These are phyloP conservation scores for Myxozyma melibiosi DNA, from an alignment of 805 yeast species.

Conservation along the genomic window DNA sequence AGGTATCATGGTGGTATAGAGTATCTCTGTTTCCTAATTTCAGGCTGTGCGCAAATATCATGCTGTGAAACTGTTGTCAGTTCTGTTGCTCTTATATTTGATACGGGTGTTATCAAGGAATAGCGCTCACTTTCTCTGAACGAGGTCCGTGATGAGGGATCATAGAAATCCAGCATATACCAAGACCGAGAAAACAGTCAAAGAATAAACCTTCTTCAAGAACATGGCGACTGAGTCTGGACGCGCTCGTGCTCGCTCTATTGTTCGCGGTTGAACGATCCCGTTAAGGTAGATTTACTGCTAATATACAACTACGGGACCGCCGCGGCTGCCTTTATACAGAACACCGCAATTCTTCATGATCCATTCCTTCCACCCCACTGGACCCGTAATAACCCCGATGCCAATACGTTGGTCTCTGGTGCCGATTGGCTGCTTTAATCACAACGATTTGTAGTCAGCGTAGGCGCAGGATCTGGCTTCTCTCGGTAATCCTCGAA, in stretches of 20 bases:
- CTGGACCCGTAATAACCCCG: too few relatives aligned
- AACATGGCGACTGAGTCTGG: not conserved
- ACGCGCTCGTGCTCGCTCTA: too few relatives aligned
- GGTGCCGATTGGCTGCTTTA: too few relatives aligned
- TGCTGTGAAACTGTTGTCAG: constrained; percentile 12
- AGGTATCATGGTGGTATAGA: constrained; percentile 23
- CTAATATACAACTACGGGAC: too few relatives aligned
- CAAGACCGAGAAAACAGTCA: not conserved
- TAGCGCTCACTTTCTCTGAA: constrained; percentile 20
- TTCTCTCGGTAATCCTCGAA: too few relatives aligned
- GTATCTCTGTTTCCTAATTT: constrained; percentile 11
- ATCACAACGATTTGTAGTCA: too few relatives aligned
- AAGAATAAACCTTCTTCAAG: not conserved
- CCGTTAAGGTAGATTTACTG: too few relatives aligned
- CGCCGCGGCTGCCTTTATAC: too few relatives aligned
- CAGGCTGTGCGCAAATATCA: constrained; percentile 15
- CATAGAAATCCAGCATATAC: constrained; percentile 4
- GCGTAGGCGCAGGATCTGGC: too few relatives aligned
- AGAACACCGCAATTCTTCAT: too few relatives aligned
- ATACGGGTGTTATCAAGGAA: not conserved
- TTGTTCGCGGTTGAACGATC: not conserved
- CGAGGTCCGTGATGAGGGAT: constrained; percentile 18
- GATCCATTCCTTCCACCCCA: too few relatives aligned
- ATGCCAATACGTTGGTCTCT: too few relatives aligned
- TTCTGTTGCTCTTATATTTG: not conserved